Conservation (phyloP, 768 basidiomycete genomes). For the Holtermannia corniformis region DNA sequence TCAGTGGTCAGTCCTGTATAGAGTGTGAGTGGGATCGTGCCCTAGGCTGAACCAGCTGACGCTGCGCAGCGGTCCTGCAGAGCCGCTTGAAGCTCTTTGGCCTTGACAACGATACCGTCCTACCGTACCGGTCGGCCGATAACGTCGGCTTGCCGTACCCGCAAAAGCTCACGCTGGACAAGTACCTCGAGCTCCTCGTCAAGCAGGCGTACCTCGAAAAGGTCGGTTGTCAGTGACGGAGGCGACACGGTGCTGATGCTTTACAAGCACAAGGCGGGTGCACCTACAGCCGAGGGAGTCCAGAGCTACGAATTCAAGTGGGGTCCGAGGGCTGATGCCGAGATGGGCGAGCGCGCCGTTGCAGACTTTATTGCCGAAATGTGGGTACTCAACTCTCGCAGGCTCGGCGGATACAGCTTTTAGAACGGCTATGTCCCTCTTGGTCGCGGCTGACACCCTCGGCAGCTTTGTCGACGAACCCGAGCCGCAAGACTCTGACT, state of each 20-base stretch:
- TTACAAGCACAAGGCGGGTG: slow-evolving; percentile 13
- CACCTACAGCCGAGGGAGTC: slow-evolving; percentile 41
- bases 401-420: background rate
- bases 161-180: slow-evolving; percentile 50
- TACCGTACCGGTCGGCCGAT: slow-evolving; percentile 51
- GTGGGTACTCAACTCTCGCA: slow-evolving; percentile 13
- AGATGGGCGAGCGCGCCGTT: slow-evolving; percentile 69
- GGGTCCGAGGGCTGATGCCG: slow-evolving; percentile 69
- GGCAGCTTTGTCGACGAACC: background rate
- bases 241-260: background rate
- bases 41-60: background rate
- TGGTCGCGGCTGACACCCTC: background rate
- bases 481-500: background rate
- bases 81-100: slow-evolving; percentile 60
- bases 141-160: slow-evolving; percentile 43
- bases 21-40: slow-evolving; percentile 53
- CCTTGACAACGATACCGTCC: slow-evolving; percentile 47
- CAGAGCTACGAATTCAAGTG: slow-evolving; percentile 67
- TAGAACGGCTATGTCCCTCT: too few relatives aligned
- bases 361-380: slow-evolving; percentile 63
- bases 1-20: slow-evolving; percentile 60
- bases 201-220: slow-evolving; percentile 74
- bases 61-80: slow-evolving; percentile 58
- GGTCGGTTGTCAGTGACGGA: slow-evolving; percentile 3
- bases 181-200: slow-evolving; percentile 55